These are phyloP conservation scores for Coleophoma eucalyptorum DNA, from an alignment of 2,329 filamentous ascomycete genomes.

Conservation along the genomic window DNA sequence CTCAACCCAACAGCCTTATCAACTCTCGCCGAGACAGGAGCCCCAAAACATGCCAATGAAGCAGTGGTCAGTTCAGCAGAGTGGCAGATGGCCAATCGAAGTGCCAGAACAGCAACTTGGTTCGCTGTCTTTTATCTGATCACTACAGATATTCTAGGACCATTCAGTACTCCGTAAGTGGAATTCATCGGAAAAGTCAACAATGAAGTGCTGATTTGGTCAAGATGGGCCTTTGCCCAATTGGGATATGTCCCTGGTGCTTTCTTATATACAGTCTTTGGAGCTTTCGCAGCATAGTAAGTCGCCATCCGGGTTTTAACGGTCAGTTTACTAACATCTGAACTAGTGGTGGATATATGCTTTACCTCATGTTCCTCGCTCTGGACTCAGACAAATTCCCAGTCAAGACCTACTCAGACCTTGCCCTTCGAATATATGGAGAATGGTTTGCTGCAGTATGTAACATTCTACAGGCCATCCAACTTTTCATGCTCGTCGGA, in stretches of 20 bases:
- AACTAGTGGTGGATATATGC: neutral
- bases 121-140: constrained; percentile 40
- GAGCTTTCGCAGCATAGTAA: neutral
- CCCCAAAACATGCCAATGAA: too few species aligned
- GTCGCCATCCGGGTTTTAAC: too few species aligned
- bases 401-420: constrained; percentile 7
- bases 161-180: constrained; percentile 16
- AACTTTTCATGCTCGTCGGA: constrained; percentile 44
- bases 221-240: constrained; percentile 24
- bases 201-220: neutral
- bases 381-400: constrained; percentile 8
- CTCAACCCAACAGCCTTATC: too few species aligned
- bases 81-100: constrained; percentile 40
- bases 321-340: too few species aligned
- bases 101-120: constrained; percentile 39
- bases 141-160: constrained; percentile 32
- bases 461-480: constrained; percentile 41
- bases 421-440: constrained; percentile 42
- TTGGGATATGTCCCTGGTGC: constrained; percentile 22
- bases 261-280: constrained; percentile 23
- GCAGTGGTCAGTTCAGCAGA: constrained; percentile 28
- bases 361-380: constrained; percentile 5
- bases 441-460: constrained; percentile 37
- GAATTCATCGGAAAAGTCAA: constrained; percentile 9
- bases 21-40: too few species aligned